Percentiles rank a stretch among this genome's conserved stretches.
Evolutionary conservation across 306 rosid genomes (phyloP).

Genomic region (Rubus parviflorus): DNA sequence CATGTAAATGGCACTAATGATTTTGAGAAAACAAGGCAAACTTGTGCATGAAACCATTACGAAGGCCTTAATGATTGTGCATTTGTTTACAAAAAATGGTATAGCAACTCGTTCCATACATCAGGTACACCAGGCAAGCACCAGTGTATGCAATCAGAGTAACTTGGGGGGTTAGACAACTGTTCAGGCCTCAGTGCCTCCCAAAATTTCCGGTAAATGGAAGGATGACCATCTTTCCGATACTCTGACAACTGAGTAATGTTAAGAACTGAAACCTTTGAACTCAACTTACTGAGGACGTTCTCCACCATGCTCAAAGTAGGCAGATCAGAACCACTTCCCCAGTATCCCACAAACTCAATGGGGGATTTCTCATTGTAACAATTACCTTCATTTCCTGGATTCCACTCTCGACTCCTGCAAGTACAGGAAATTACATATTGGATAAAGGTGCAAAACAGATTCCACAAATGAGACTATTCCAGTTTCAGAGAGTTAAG

Average conservation of each 20-base stretch:
- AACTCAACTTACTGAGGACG: constrained; percentile 52
- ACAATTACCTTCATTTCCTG: constrained; percentile 76
- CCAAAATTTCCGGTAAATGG: constrained; percentile 91
- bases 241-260: constrained; percentile 92
- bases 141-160: constrained; percentile 99
- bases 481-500: background rate
- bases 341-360: constrained; percentile 75
- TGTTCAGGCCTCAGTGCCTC: constrained; percentile 70
- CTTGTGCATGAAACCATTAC: background rate
- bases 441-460: background rate
- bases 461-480: background rate
- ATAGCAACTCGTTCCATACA: constrained; percentile 87
- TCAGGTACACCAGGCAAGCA: constrained; percentile 96
- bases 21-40: background rate
- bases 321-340: constrained; percentile 90
- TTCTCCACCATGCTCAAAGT: constrained; percentile 70
- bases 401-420: constrained; percentile 90
- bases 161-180: constrained; percentile 70
- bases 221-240: constrained; percentile 93
- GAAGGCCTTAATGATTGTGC: constrained; percentile 1
- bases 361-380: constrained; percentile 67
- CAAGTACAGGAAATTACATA: constrained; percentile 26
- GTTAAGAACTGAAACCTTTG: constrained; percentile 76
- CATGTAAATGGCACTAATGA: background rate
- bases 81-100: constrained; percentile 56